Percentiles rank a stretch among this genome's conserved stretches.
These are phyloP conservation scores for Dipodascopsis tothii DNA, from an alignment of 805 yeast species.

Conservation along the genomic window DNA sequence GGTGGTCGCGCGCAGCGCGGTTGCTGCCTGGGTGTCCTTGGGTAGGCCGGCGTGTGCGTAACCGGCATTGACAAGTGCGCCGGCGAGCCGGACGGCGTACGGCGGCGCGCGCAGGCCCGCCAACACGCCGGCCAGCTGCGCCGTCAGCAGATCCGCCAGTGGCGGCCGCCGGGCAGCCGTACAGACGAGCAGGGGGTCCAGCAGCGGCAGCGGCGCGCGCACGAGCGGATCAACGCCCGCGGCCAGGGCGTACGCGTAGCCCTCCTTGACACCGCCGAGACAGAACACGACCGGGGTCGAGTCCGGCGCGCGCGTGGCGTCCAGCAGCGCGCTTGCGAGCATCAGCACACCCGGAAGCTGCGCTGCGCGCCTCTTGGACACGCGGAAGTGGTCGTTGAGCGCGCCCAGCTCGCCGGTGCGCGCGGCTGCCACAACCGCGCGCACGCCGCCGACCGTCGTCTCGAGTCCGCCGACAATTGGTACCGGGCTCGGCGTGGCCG, in stretches of 20 bases:
- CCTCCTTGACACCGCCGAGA: slow-evolving; percentile 58
- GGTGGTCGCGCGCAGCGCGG: slow-evolving; percentile 64
- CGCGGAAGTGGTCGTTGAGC: slow-evolving; percentile 53
- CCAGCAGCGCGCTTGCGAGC: slow-evolving; percentile 53
- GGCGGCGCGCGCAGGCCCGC: background rate
- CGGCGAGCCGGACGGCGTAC: slow-evolving; percentile 46
- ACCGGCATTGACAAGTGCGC: slow-evolving; percentile 65
- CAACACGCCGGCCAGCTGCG: background rate
- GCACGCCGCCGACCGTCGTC: too few species aligned
- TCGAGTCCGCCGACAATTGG: slow-evolving; percentile 67
- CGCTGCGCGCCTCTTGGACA: slow-evolving; percentile 55
- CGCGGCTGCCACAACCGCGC: too few species aligned
- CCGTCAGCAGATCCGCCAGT: background rate
- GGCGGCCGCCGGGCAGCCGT: too few species aligned
- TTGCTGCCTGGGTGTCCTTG: slow-evolving; percentile 66
- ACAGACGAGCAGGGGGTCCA: slow-evolving; percentile 54
- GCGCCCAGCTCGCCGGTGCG: too few species aligned
- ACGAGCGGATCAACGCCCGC: slow-evolving; percentile 57
- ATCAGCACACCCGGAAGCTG: slow-evolving; percentile 67
- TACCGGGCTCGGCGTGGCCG: slow-evolving; percentile 44
- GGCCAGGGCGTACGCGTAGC: slow-evolving; percentile 47
- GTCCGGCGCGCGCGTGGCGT: too few species aligned
- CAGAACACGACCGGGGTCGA: slow-evolving; percentile 38
- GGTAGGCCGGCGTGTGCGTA: slow-evolving; percentile 73
- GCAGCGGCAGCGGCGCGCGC: slow-evolving; percentile 62